Base-by-base conservation (phyloP, 768 basidiomycete species). In the Russula compacta region DNA sequence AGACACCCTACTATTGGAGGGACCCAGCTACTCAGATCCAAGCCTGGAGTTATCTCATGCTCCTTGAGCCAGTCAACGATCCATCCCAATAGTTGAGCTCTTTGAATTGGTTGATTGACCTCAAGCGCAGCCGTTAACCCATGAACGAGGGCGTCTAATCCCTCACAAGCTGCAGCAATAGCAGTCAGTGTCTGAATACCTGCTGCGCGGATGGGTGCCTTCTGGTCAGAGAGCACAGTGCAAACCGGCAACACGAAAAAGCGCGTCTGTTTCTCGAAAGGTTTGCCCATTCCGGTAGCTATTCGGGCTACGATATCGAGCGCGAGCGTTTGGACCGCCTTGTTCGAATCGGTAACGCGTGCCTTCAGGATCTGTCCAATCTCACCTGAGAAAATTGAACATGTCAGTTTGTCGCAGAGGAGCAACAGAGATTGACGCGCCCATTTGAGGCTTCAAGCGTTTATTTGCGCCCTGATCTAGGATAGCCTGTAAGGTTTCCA, bases 401-500 rank as follows among this genome's bases (percentile, higher is more conserved):
- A 54, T 54, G 49, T 67, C 38, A 44, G 60, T 17, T 58, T 21
- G 49, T 47, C 36, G 24, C 15, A 36, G 35, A 59, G 64, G 36
- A 14, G 42, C 49, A n/a, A 40, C 19, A 58, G 35, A 19, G 11
- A 39, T 36, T 6, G 24, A 66, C 81, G 64, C 71, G 91, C 93
- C 92, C 86, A 99, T 92, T 9, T 75, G 81, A 24, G 92, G 81
- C 72, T 98, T 98, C 59, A 99, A 71, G 15, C 97, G 85, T 68
- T 95, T 95, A 72, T 98, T 98, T 46, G 83, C 79, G 53, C 91
- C 90, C 73, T 93, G 88, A 69, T 98, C 95, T 38, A 99, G 74
- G 60, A 92, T 81, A 0, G 82, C 84, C 68, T 92, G 87, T 17
- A 98, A 72, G 0, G 78, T 76, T 72, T 98, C 97, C 60, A 98